phyloP scores from a whole-genome alignment of 2,329 filamentous ascomycete species.

The Alternaria sp. region DNA sequence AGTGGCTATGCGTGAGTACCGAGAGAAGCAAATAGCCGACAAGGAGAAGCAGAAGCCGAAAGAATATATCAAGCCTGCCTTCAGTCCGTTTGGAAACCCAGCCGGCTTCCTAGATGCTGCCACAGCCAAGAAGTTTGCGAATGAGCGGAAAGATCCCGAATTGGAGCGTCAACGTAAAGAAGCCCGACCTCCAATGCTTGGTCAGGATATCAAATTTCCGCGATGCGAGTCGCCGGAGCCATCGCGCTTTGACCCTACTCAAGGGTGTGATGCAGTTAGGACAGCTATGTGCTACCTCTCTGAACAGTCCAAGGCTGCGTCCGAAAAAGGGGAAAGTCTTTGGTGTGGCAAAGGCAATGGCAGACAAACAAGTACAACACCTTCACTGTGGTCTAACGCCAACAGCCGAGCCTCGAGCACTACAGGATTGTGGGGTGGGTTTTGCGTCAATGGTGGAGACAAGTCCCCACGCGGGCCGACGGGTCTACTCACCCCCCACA shows the following conservation, averaged over 20 bases:
- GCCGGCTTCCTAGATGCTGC: slow-evolving; percentile 39
- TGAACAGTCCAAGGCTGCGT: slow-evolving; percentile 57
- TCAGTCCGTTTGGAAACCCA: slow-evolving; percentile 52
- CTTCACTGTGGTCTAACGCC: slow-evolving; percentile 47
- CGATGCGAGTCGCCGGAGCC: slow-evolving; percentile 82
- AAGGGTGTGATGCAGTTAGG: slow-evolving; percentile 61
- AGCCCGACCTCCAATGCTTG: slow-evolving; percentile 84
- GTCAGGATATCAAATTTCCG: slow-evolving; percentile 80
- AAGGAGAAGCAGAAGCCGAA: slow-evolving; percentile 32
- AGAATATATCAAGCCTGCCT: slow-evolving; percentile 27
- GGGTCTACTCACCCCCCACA: slow-evolving; percentile 60
- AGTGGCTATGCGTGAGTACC: slow-evolving; percentile 81
- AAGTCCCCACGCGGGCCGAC: slow-evolving; percentile 54
- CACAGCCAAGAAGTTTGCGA: slow-evolving; percentile 36
- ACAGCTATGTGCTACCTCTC: slow-evolving; percentile 60
- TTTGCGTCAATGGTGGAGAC: slow-evolving; percentile 61
- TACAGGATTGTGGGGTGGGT: slow-evolving; percentile 78
- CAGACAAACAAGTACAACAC: slow-evolving; percentile 39
- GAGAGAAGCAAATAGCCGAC: slow-evolving; percentile 63
- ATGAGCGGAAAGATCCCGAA: slow-evolving; percentile 50
- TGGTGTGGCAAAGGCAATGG: slow-evolving; percentile 63
- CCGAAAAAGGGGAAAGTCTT: slow-evolving; percentile 59
- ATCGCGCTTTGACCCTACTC: slow-evolving; percentile 83
- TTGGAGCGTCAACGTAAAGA: slow-evolving; percentile 65
- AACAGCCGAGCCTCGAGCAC: slow-evolving; percentile 62